phyloP scores from a whole-genome alignment of 192 early-diverging fungal genomes.

The Irineochytrium annulatum region DNA sequence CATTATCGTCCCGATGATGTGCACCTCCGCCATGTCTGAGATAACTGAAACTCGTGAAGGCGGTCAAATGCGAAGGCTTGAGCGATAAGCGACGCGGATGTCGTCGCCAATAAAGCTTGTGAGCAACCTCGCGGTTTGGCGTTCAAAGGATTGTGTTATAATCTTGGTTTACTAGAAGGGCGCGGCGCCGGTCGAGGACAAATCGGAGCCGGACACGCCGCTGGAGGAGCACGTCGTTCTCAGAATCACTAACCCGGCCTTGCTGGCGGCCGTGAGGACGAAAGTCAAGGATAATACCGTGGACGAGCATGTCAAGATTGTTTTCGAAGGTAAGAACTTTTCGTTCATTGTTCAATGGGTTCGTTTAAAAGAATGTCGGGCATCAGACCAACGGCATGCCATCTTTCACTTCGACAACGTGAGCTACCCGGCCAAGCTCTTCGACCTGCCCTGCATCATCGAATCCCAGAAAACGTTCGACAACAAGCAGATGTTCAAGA shows the following conservation, averaged over 20 bases:
- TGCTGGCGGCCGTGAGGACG: slow-evolving; percentile 40
- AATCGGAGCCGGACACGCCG: slow-evolving; percentile 63
- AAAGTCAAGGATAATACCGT: slow-evolving; percentile 42
- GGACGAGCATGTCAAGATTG: slow-evolving; percentile 45
- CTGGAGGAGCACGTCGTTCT: slow-evolving; percentile 83
- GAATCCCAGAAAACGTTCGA: slow-evolving; percentile 85
- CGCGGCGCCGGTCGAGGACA: too few relatives aligned
- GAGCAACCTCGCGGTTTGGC: too few relatives aligned
- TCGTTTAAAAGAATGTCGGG: background rate
- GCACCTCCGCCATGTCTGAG: slow-evolving; percentile 57
- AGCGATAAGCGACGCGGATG: too few relatives aligned
- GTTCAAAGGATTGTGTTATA: too few relatives aligned
- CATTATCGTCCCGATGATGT: slow-evolving; percentile 39
- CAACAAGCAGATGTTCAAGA: slow-evolving; percentile 80
- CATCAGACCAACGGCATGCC: slow-evolving; percentile 48
- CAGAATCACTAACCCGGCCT: slow-evolving; percentile 54
- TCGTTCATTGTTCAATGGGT: background rate
- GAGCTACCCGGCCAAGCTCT: slow-evolving; percentile 61
- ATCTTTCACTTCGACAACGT: slow-evolving; percentile 50
- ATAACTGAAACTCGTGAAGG: too few relatives aligned
- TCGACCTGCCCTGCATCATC: slow-evolving; percentile 80
- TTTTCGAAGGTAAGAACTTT: slow-evolving; percentile 18
- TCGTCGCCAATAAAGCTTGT: too few relatives aligned
- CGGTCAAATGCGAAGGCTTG: too few relatives aligned
- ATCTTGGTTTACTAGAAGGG: too few relatives aligned